Base-by-base conservation (phyloP, 345 rosid species). In the Ceriops decandra region DNA sequence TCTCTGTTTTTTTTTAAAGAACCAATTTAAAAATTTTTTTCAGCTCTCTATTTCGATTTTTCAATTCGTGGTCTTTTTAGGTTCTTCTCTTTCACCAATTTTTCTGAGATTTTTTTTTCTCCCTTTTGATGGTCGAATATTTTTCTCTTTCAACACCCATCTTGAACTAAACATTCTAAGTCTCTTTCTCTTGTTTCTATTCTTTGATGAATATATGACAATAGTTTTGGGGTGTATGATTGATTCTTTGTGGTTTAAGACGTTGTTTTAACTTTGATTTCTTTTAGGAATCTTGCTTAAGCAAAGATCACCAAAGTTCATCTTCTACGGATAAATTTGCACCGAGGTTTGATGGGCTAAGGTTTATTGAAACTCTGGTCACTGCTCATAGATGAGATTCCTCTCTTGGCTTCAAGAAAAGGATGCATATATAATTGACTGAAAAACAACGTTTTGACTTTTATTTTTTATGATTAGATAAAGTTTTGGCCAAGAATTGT, bases 281-380 rank as follows among this genome's bases (percentile, higher is more conserved):
- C 24, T 16, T 30, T 28, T 2, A 70, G 79, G 75, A 66, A 15
- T 22, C 59, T 60, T 31, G 52, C 42, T 64, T 69, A n/a, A 59
- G 31, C 30, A 47, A 47, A 62, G 68, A 76, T 8, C 71, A 62
- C 15, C 36, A 54, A 10, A 67, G 30, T 35, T 60, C 71, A 33
- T 6, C 58, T 54, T 61, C 72, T 6, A 33, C 59, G 46, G 75
- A 76, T 7, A 76, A 76, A 63, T 76, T 76, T 71, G 72, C 79
- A 4, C 79, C 79, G 17, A 76, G 71, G 22, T 76, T 70, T 66
- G 79, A 76, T 56, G 79, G 79, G 66, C 22, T 76, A 19, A 76
- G 72, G 75, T 76, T 76, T 24, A 76, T 76, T 67, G 79, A 76
- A 47, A 76, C 79, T 24, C 68, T 76, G 64, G 68, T 76, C n/a